phyloP scores from a whole-genome alignment of 1,284 basidiomycete species.

The Pisolithus thermaeus region DNA sequence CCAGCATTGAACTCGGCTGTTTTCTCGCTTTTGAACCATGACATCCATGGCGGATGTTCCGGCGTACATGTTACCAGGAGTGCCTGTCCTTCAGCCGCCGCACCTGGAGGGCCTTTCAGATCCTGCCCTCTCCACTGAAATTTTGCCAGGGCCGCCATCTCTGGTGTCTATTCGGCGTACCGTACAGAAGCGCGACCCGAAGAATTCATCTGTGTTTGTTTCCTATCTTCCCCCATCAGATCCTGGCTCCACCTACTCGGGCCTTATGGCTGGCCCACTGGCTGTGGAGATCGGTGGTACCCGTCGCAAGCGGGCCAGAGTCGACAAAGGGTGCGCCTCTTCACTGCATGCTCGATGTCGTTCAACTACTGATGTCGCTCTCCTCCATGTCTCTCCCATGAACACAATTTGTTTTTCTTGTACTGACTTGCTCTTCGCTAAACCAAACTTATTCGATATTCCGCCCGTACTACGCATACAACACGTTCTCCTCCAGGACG shows the following conservation, averaged over 20 bases:
- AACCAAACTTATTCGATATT: constrained; percentile 20
- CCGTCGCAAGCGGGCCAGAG: constrained; percentile 63
- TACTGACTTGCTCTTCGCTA: constrained; percentile 9
- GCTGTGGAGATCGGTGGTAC: constrained; percentile 54
- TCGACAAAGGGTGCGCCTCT: constrained; percentile 62
- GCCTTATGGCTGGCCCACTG: constrained; percentile 58
- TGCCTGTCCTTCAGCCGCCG: constrained; percentile 63
- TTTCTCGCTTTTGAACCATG: constrained; percentile 36
- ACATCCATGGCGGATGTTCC: constrained; percentile 64
- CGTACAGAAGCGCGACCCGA: constrained; percentile 65
- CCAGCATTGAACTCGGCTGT: constrained; percentile 8
- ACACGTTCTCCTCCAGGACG: constrained; percentile 32
- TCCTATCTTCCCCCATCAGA: constrained; percentile 76
- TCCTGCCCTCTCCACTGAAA: constrained; percentile 71
- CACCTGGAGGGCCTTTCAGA: constrained; percentile 67
- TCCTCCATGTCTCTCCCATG: constrained; percentile 3
- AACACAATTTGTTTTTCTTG: constrained; percentile 9
- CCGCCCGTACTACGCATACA: constrained; percentile 8
- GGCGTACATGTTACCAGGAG: constrained; percentile 60
- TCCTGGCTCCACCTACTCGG: constrained; percentile 78
- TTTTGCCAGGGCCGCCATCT: constrained; percentile 75
- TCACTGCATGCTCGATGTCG: constrained; percentile 11
- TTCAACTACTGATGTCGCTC: constrained; percentile 4
- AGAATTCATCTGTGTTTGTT: constrained; percentile 56
- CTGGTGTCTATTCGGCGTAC: constrained; percentile 61